Percentiles rank a stretch among this genome's conserved stretches.
These are phyloP conservation scores for Chlamydomonas sphaeroides DNA, from an alignment of 139 green algal species.

Conservation along the genomic window DNA sequence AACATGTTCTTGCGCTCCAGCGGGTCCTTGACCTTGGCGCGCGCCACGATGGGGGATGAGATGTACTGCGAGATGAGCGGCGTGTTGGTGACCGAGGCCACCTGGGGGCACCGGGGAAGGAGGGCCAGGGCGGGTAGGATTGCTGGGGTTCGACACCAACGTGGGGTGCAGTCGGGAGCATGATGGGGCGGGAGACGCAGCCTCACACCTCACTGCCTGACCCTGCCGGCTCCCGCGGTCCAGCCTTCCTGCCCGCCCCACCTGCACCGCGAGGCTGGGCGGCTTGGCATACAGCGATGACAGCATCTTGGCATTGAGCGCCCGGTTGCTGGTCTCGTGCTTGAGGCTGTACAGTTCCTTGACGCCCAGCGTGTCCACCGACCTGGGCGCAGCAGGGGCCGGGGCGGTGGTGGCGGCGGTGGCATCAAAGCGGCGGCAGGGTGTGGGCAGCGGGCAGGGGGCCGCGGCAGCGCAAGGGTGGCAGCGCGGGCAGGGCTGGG, in stretches of 20 bases:
- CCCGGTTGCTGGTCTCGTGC: constrained; percentile 67
- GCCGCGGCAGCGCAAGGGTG: too few species aligned
- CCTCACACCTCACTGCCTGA: too few species aligned
- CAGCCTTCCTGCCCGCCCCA: neutral
- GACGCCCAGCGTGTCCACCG: constrained; percentile 74
- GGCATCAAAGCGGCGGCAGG: too few species aligned
- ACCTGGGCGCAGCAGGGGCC: constrained; percentile 48
- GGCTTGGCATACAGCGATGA: constrained; percentile 64
- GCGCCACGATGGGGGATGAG: constrained; percentile 50
- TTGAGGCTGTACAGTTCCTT: constrained; percentile 77
- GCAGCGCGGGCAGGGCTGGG: too few species aligned
- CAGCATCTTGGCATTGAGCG: constrained; percentile 72
- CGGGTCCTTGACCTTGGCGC: constrained; percentile 59
- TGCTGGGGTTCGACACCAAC: too few species aligned
- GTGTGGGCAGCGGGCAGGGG: too few species aligned
- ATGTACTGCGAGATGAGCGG: constrained; percentile 58
- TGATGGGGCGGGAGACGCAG: too few species aligned
- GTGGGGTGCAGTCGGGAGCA: too few species aligned
- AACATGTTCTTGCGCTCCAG: constrained; percentile 42
- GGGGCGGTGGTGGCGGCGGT: neutral
- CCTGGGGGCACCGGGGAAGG: too few species aligned
- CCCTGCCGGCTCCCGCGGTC: too few species aligned
- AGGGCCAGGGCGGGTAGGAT: too few species aligned
- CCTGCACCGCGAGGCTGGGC: constrained; percentile 49
- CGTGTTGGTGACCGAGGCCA: constrained; percentile 55